Conservation (phyloP, 176 grass and related monocot species). For the Tillandsia fasciculata region DNA sequence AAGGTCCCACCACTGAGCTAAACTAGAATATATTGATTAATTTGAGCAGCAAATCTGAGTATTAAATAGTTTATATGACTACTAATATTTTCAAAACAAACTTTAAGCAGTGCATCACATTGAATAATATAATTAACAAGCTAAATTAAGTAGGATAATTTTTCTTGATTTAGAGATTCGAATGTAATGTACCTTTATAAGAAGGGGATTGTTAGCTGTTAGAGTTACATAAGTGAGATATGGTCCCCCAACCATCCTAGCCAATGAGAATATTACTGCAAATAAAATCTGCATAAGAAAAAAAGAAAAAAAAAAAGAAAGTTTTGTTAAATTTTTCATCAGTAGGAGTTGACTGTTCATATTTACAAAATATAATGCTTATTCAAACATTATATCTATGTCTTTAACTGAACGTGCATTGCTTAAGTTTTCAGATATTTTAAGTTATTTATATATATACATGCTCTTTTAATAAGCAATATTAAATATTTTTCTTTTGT, state of each 20-base stretch:
- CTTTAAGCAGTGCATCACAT: not conserved
- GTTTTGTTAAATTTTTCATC: too few relatives aligned
- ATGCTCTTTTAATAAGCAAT: too few relatives aligned
- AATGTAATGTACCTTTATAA: conserved; percentile 53
- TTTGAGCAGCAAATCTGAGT: not conserved
- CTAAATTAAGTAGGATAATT: too few relatives aligned
- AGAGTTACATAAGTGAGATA: conserved; percentile 68
- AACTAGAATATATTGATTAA: too few relatives aligned
- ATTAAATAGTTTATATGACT: not conserved
- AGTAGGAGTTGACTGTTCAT: too few relatives aligned
- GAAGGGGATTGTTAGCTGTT: conserved; percentile 45
- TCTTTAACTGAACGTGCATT: too few relatives aligned
- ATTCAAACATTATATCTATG: too few relatives aligned
- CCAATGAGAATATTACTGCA: conserved; percentile 61
- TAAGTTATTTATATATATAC: too few relatives aligned
- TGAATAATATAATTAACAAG: not conserved
- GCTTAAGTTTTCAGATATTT: too few relatives aligned
- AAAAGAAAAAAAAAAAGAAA: not conserved
- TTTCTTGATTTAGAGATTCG: not conserved
- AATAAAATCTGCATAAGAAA: conserved; percentile 48
- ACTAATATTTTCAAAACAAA: not conserved
- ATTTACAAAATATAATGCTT: too few relatives aligned
- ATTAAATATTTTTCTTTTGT: too few relatives aligned
- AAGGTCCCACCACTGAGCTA: too few relatives aligned
- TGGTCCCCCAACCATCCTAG: conserved; percentile 65